phyloP scores from a whole-genome alignment of 2,329 filamentous ascomycete genomes.

The Nemania diffusa region DNA sequence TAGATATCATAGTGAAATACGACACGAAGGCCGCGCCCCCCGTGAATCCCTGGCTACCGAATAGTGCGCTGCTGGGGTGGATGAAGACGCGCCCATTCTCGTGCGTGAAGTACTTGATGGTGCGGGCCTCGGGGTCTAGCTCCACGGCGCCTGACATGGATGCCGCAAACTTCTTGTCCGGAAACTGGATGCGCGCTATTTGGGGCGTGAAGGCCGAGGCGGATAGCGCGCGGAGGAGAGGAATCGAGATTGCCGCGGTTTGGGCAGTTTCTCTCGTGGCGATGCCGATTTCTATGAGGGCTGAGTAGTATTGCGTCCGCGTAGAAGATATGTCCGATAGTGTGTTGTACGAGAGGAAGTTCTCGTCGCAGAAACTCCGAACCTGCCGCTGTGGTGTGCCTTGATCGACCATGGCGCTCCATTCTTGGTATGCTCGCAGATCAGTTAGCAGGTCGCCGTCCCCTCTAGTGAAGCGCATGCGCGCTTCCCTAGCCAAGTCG shows the following conservation, averaged over 20 bases:
- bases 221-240: constrained; percentile 74
- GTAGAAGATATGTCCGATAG: constrained; percentile 90
- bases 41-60: constrained; percentile 82
- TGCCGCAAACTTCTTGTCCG: constrained; percentile 93
- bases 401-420: constrained; percentile 73
- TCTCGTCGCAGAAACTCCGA: constrained; percentile 82
- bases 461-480: constrained; percentile 76
- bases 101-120: constrained; percentile 92
- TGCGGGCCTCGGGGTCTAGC: constrained; percentile 88
- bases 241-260: constrained; percentile 47
- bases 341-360: constrained; percentile 85
- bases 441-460: constrained; percentile 93
- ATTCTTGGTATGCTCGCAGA: constrained; percentile 83
- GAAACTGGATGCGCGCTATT: constrained; percentile 90
- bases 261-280: constrained; percentile 49
- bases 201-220: constrained; percentile 84
- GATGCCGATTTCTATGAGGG: constrained; percentile 87
- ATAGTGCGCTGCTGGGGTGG: constrained; percentile 88
- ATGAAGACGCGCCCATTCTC: constrained; percentile 90
- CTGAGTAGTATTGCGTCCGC: constrained; percentile 83
- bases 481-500: constrained; percentile 81
- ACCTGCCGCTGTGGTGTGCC: constrained; percentile 70
- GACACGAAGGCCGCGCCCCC: constrained; percentile 80
- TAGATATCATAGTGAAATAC: constrained; percentile 93
- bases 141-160: constrained; percentile 90